These are phyloP conservation scores for Chrysosporium queenslandicum DNA, from an alignment of 2,329 filamentous ascomycete genomes.

Conservation along the genomic window DNA sequence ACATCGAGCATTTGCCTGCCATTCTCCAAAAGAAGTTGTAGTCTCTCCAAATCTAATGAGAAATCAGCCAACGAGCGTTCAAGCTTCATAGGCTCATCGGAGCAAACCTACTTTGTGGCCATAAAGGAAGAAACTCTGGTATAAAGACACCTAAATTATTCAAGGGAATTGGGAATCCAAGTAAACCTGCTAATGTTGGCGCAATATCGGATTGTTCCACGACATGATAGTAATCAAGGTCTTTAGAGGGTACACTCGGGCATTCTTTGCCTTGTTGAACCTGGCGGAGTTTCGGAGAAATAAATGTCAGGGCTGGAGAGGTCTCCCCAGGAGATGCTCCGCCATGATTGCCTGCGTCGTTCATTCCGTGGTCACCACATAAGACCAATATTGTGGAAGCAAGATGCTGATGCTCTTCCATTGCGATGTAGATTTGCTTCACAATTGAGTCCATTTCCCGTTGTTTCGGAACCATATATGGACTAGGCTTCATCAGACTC, in stretches of 20 bases:
- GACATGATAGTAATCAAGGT: constrained; percentile 72
- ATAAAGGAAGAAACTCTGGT: constrained; percentile 65
- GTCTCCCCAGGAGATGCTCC: constrained; percentile 91
- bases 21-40: constrained; percentile 65
- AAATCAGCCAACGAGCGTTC: constrained; percentile 6
- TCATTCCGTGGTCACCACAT: constrained; percentile 98
- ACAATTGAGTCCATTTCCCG: constrained; percentile 85
- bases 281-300: constrained; percentile 67
- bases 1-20: constrained; percentile 70
- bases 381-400: constrained; percentile 71
- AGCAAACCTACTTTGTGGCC: constrained; percentile 49
- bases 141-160: constrained; percentile 89
- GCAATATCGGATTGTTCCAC: constrained; percentile 94
- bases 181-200: constrained; percentile 72
- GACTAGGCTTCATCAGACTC: constrained; percentile 41
- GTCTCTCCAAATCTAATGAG: constrained; percentile 43
- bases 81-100: constrained; percentile 16
- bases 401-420: constrained; percentile 61
- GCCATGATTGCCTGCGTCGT: constrained; percentile 92
- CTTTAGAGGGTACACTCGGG: constrained; percentile 52
- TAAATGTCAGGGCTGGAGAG: constrained; percentile 81
- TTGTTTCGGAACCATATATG: constrained; percentile 89
- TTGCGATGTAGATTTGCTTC: constrained; percentile 61
- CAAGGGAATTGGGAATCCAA: constrained; percentile 77
- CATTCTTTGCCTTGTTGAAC: constrained; percentile 40